Evolutionary conservation across 176 grass and related monocot species (phyloP), one percentile per base, ranked within the genome.

Genomic region (Miscanthus lutarioriparius): DNA sequence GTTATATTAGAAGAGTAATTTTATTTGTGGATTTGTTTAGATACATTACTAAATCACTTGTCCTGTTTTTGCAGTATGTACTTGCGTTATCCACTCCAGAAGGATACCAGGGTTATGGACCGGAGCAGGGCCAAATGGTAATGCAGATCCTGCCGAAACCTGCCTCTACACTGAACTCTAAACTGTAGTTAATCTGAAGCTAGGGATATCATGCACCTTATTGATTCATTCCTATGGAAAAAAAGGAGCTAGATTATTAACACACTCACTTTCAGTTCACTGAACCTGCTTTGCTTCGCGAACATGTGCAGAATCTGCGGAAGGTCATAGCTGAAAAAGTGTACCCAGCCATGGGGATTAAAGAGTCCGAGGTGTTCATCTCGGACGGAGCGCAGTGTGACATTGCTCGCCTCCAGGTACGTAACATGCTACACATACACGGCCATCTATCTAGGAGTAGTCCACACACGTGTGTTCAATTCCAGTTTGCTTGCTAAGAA

Each of bases 351-450:
- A 92, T 91, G 96, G 93, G 91, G 25, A 92, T 99, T 62, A 83
- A 70, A 44, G 75, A 74, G 44, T 79, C 41, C 5, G 93, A 99
- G 27, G 91, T 99, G 65, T 99, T 94, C 90, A 84, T 99, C 64
- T 95, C 96, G 1, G 96, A 99, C 33, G 96, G 96, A 53, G 89
- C 96, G 5, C 96, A 99, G 54, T 92, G 93, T 41, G 96, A 99
- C 84, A 93, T 99, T 27, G 94, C 96, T 0, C 91, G 96, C 25
- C 66, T 96, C 33, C 93, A 95, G 92, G 95, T 93, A 67, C 76
- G 4, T 1, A 30, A 30, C 16, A 2, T 63, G 11, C 23, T 61
- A 53, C 53, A 19, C 48, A 51, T 37, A 37, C 36, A 37, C 5
- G 6, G 36, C 36, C 19, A 56, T 19, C 48, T 19, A 51, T 51